Base-by-base conservation (phyloP, 2,329 filamentous ascomycete genomes). In the Hypoxylon sp. region DNA sequence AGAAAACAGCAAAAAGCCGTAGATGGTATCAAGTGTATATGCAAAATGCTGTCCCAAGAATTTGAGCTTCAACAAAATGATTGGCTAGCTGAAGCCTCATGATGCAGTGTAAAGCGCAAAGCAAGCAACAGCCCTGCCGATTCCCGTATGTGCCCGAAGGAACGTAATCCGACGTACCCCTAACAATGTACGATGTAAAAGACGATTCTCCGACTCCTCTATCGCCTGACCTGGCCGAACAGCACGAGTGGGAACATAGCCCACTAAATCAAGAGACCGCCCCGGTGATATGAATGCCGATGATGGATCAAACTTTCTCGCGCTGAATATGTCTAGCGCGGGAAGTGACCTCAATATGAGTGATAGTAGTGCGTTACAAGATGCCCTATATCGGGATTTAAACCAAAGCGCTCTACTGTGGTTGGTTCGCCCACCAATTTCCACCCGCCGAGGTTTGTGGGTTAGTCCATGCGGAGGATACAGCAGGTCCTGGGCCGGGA, bases 381-480 rank as follows among this genome's bases (percentile, higher is more conserved):
- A n/a, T n/a, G n/a, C n/a, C n/a, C n/a, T n/a, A n/a, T n/a, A n/a
- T n/a, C n/a, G n/a, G n/a, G n/a, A n/a, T n/a, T n/a, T n/a, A n/a
- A n/a, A n/a, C n/a, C n/a, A n/a, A n/a, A n/a, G n/a, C n/a, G n/a
- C n/a, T n/a, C 60, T 50, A 75, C 57, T 82, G 79, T 55, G 76
- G 77, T 55, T 77, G 75, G 48, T 75, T 76, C 6, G 75, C 62
- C 80, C 80, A 83, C 78, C 80, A 82, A 63, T 81, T 66, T n/a
- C 63, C 75, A 44, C 81, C 78, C 1, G 84, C 78, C 6, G 83
- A 79, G 50, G 85, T 84, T 62, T 86, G 84, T 62, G 87, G 84
- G 26, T 82, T 75, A 5, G 75, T 76, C 78, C 78, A 84, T 3
- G 73, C 67, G 55, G 83, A 81, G 2, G 77, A 76, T 15, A 77